Conservation (phyloP, 441 rosid genomes). For the Arabidopsis lyrata region DNA sequence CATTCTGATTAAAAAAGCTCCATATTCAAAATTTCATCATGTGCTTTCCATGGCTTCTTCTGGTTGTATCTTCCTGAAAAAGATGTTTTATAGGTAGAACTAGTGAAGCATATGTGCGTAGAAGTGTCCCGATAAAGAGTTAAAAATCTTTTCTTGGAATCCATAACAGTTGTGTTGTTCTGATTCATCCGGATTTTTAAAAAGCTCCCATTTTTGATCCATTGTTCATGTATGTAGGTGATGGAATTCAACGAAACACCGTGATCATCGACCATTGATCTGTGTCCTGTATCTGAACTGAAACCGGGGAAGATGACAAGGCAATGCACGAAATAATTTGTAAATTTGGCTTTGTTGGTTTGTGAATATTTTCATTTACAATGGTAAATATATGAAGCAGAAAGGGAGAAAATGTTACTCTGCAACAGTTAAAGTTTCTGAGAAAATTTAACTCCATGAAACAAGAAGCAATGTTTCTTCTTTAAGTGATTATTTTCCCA, state of each 20-base stretch:
- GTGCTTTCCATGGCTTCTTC: slow-evolving; percentile 13
- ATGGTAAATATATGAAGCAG: slow-evolving; percentile 45
- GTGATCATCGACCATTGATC: slow-evolving; percentile 28
- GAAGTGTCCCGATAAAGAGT: slow-evolving; percentile 1
- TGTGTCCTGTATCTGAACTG: slow-evolving; percentile 26
- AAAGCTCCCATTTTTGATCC: neutral
- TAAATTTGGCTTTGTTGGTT: slow-evolving; percentile 43
- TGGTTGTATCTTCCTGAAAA: slow-evolving; percentile 17
- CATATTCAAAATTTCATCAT: neutral
- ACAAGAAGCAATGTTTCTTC: slow-evolving; percentile 20
- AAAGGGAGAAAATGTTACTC: slow-evolving; percentile 37
- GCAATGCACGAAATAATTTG: slow-evolving; percentile 28
- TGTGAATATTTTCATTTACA: slow-evolving; percentile 40
- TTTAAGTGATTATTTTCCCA: neutral
- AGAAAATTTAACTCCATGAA: slow-evolving; percentile 22
- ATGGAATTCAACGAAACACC: slow-evolving; percentile 50
- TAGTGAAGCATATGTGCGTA: neutral
- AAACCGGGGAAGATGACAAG: slow-evolving; percentile 43
- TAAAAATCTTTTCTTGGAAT: neutral
- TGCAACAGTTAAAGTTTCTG: slow-evolving; percentile 34
- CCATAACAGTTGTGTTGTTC: neutral
- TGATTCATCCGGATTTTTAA: neutral
- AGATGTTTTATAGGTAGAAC: slow-evolving; percentile 27
- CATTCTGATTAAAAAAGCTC: neutral
- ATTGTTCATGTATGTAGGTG: slow-evolving; percentile 41